Percentiles rank a stretch among this genome's conserved stretches.
phyloP scores from a whole-genome alignment of 1,284 basidiomycete genomes.

The Boletus sp. region DNA sequence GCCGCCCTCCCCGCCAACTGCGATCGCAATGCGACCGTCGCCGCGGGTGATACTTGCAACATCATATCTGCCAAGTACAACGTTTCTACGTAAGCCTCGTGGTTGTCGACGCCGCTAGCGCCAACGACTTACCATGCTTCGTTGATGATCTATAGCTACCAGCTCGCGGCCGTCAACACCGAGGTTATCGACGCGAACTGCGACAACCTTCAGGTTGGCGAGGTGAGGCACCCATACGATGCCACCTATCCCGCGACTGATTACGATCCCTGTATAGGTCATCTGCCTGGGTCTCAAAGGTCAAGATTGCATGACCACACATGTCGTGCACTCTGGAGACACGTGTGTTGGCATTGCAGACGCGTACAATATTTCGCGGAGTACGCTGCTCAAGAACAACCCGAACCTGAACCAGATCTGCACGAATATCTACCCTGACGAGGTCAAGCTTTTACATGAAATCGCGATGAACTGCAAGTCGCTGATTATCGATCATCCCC shows the following conservation, averaged over 20 bases:
- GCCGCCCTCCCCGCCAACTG: conserved; percentile 30
- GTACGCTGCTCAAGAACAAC: conserved; percentile 50
- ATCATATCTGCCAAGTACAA: conserved; percentile 42
- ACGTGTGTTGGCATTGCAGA: conserved; percentile 39
- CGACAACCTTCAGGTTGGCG: conserved; percentile 35
- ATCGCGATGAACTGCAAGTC: neutral
- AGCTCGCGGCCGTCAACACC: conserved; percentile 38
- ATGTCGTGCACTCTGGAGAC: conserved; percentile 38
- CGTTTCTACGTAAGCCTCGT: conserved; percentile 40
- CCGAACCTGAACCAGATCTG: conserved; percentile 48
- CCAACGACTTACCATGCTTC: neutral
- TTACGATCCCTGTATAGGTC: conserved; percentile 9
- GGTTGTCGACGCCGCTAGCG: neutral
- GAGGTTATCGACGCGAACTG: conserved; percentile 35
- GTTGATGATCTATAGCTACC: conserved; percentile 32
- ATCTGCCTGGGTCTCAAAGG: conserved; percentile 44
- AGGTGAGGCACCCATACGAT: conserved; percentile 16
- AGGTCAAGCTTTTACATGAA: conserved; percentile 24
- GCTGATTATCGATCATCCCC: conserved; percentile 1
- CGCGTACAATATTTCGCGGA: conserved; percentile 35
- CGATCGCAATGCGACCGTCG: conserved; percentile 39
- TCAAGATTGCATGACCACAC: conserved; percentile 42
- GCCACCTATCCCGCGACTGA: neutral
- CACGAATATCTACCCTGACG: conserved; percentile 44
- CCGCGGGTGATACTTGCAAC: conserved; percentile 28